These are phyloP conservation scores for Prunella vulgaris DNA, from an alignment of 257 asterid species.

Conservation along the genomic window DNA sequence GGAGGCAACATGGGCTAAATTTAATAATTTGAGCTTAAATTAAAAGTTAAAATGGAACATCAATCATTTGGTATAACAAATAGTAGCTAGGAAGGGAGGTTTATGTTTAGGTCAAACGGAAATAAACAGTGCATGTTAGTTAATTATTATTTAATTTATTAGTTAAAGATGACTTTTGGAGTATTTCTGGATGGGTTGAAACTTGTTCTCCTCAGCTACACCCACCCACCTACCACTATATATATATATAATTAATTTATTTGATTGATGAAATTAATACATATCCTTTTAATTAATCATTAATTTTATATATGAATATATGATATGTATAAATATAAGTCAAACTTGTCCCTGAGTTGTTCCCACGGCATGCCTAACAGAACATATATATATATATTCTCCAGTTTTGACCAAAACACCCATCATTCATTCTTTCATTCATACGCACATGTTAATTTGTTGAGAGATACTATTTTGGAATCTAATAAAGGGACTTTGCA, in stretches of 20 bases:
- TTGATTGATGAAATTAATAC: too few species aligned
- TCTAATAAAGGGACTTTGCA: too few species aligned
- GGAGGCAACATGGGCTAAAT: too few species aligned
- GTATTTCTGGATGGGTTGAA: not conserved
- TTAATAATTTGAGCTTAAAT: not conserved
- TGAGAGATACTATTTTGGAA: too few species aligned
- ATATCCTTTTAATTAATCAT: too few species aligned
- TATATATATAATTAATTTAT: too few species aligned
- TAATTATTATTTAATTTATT: not conserved
- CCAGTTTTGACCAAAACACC: not conserved
- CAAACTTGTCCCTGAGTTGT: conserved; percentile 9
- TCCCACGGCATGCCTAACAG: conserved; percentile 2
- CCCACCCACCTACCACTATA: too few species aligned
- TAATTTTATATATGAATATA: too few species aligned
- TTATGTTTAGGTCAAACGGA: not conserved
- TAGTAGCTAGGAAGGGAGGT: not conserved
- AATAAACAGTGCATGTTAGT: not conserved
- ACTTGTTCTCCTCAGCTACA: conserved; percentile 1
- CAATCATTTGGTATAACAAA: not conserved
- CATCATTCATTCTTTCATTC: too few species aligned
- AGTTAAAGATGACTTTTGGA: not conserved
- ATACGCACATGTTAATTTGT: too few species aligned
- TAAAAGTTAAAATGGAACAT: not conserved
- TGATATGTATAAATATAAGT: too few species aligned
- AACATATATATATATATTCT: too few species aligned